These are phyloP conservation scores for Corallochytrium limacisporum DNA, from an alignment of 78 protist species.

Conservation along the genomic window DNA sequence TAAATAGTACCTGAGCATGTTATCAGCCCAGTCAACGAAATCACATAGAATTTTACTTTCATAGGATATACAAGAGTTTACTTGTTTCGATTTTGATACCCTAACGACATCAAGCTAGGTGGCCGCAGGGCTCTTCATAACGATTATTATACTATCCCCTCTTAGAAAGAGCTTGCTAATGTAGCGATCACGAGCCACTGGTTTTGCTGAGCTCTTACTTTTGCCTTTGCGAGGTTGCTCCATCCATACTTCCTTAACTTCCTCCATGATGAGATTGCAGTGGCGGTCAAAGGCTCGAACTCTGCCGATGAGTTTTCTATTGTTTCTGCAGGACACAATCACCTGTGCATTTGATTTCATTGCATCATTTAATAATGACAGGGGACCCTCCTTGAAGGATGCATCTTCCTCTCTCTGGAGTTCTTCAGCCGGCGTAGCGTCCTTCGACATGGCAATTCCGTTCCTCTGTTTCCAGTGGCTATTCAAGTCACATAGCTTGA, in stretches of 20 bases:
- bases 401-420: slow-evolving; percentile 44
- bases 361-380: slow-evolving; percentile 77
- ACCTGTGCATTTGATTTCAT: slow-evolving; percentile 72
- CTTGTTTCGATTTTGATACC: too few species aligned
- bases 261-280: slow-evolving; percentile 96
- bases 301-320: slow-evolving; percentile 83
- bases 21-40: too few species aligned
- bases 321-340: slow-evolving; percentile 87
- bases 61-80: too few species aligned
- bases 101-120: too few species aligned
- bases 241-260: slow-evolving; percentile 93
- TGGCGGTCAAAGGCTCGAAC: slow-evolving; percentile 98
- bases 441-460: neutral
- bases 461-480: too few species aligned
- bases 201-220: slow-evolving; percentile 64
- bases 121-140: slow-evolving; percentile 90
- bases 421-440: slow-evolving; percentile 9
- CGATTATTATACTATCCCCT: slow-evolving; percentile 94
- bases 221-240: slow-evolving; percentile 76
- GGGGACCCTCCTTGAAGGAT: slow-evolving; percentile 81
- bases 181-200: slow-evolving; percentile 83
- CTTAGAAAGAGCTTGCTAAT: slow-evolving; percentile 94
- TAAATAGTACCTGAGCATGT: too few species aligned
- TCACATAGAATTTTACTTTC: too few species aligned
- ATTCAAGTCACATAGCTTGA: too few species aligned